These are phyloP conservation scores for Fusarium domesticum DNA, from an alignment of 2,329 filamentous ascomycete genomes.

Conservation along the genomic window DNA sequence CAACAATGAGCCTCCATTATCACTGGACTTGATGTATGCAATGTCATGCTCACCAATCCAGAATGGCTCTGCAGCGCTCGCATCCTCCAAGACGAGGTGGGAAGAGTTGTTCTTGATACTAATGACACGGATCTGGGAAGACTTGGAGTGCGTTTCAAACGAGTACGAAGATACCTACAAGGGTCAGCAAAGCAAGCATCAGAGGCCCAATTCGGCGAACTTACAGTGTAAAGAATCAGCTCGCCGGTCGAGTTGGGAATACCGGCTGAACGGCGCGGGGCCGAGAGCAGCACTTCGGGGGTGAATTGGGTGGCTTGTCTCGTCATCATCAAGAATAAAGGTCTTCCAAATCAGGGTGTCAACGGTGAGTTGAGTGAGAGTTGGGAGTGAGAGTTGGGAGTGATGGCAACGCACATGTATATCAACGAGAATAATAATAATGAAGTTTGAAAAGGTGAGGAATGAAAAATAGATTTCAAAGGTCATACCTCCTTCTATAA, in stretches of 20 bases:
- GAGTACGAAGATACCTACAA: constrained; percentile 68
- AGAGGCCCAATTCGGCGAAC: not conserved
- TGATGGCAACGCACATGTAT: too few species aligned
- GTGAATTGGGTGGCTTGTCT: constrained; percentile 69
- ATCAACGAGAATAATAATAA: too few species aligned
- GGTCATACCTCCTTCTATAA: too few species aligned
- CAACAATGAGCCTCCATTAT: constrained; percentile 48
- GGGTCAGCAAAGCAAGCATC: constrained; percentile 2
- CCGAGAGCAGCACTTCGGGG: constrained; percentile 72
- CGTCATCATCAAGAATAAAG: constrained; percentile 60
- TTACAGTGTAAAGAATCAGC: constrained; percentile 61
- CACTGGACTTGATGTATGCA: constrained; percentile 50
- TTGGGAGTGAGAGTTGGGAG: too few species aligned
- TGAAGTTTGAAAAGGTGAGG: too few species aligned
- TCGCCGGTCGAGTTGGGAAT: constrained; percentile 66
- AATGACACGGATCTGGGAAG: constrained; percentile 66
- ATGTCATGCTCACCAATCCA: constrained; percentile 72
- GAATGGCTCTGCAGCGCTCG: constrained; percentile 64
- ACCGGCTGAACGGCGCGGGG: constrained; percentile 68
- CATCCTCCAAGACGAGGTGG: constrained; percentile 61
- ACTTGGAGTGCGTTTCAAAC: constrained; percentile 70
- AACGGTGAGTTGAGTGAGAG: too few species aligned
- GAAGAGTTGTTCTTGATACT: constrained; percentile 66
- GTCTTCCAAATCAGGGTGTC: too few species aligned
- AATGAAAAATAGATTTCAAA: too few species aligned